Percentiles rank a stretch among this genome's conserved stretches.
phyloP scores from a whole-genome alignment of 139 green algal genomes.

The Marvania coccoides region DNA sequence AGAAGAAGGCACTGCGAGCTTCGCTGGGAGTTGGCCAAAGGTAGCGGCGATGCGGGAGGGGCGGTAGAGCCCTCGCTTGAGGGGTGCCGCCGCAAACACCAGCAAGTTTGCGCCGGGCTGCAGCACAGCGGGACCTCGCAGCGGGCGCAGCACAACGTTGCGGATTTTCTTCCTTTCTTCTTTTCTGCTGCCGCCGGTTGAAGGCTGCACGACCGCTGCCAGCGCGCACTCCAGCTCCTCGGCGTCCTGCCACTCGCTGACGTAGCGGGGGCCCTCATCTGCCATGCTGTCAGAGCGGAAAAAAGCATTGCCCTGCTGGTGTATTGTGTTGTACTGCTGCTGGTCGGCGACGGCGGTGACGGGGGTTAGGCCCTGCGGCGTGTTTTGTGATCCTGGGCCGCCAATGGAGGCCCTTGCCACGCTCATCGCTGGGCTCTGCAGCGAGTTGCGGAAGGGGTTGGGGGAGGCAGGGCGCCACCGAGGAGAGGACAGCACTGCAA shows the following conservation, averaged over 20 bases:
- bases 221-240: slow-evolving; percentile 35
- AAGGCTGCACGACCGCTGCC: neutral
- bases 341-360: too few relatives aligned
- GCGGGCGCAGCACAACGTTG: neutral
- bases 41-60: slow-evolving; percentile 17
- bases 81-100: slow-evolving; percentile 26
- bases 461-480: too few relatives aligned
- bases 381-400: too few relatives aligned
- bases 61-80: slow-evolving; percentile 43
- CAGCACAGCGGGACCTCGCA: slow-evolving; percentile 11
- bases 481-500: too few relatives aligned
- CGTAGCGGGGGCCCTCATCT: neutral
- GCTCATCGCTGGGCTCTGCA: too few relatives aligned
- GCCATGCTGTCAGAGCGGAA: neutral
- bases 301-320: too few relatives aligned
- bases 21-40: too few relatives aligned
- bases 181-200: neutral
- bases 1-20: too few relatives aligned
- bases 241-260: slow-evolving; percentile 35
- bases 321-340: too few relatives aligned
- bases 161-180: neutral
- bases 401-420: too few relatives aligned
- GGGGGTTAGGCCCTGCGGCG: too few relatives aligned
- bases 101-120: slow-evolving; percentile 32
- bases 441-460: too few relatives aligned